Evolutionary conservation across 2,329 filamentous ascomycete genomes (phyloP).

Genomic region (Fusarium sp.): DNA sequence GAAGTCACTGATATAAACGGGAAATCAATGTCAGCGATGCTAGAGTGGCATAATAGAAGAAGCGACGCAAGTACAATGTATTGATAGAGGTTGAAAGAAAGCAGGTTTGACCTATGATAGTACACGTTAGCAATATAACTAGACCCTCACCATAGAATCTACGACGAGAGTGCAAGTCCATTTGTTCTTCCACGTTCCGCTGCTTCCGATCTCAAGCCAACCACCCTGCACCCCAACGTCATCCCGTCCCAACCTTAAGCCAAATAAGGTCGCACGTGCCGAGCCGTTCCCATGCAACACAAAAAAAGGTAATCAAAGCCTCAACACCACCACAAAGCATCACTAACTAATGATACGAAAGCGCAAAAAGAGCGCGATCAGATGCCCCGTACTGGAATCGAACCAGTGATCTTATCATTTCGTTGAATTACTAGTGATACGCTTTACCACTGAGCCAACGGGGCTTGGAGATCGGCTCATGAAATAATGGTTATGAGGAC

Average conservation of each 20-base stretch:
- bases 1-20: background rate
- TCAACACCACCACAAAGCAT: background rate
- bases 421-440: slow-evolving; percentile 33
- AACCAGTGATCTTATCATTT: slow-evolving; percentile 36
- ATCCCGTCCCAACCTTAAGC: slow-evolving; percentile 17
- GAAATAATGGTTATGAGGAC: background rate
- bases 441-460: slow-evolving; percentile 36
- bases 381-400: slow-evolving; percentile 33
- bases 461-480: background rate
- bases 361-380: background rate
- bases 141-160: background rate
- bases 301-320: background rate
- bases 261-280: slow-evolving; percentile 6
- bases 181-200: background rate
- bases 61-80: background rate
- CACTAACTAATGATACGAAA: background rate
- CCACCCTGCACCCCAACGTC: background rate
- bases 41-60: background rate
- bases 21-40: background rate
- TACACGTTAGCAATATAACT: background rate
- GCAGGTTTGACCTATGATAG: background rate
- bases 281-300: background rate
- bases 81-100: too few relatives aligned
- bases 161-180: background rate
- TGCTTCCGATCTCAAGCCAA: background rate